Percentiles rank a stretch among this genome's conserved stretches.
Evolutionary conservation across 2,329 filamentous ascomycete species (phyloP).

Genomic region (Apiospora saccharicola): DNA sequence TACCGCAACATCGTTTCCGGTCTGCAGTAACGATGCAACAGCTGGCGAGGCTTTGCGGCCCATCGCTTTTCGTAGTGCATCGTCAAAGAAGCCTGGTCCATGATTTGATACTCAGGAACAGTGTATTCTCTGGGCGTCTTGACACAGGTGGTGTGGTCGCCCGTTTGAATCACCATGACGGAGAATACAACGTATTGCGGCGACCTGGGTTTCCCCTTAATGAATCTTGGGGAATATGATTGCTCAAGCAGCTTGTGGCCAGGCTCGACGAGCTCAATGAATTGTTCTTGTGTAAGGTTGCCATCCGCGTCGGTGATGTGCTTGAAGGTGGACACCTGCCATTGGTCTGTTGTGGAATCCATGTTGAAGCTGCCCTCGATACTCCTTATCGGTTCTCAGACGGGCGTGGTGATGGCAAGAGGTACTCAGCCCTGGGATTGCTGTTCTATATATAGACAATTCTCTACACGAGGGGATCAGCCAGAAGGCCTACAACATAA

Average conservation of each 20-base stretch:
- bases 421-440: too few relatives aligned
- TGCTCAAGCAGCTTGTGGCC: neutral
- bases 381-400: too few relatives aligned
- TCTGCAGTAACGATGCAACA: neutral
- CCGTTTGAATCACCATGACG: neutral
- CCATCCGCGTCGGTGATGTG: neutral
- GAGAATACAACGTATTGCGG: neutral
- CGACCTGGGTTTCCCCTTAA: neutral
- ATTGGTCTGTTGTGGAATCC: neutral
- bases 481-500: too few relatives aligned
- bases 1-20: neutral
- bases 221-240: neutral
- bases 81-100: neutral
- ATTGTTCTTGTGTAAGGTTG: neutral
- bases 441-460: too few relatives aligned
- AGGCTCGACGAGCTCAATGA: neutral
- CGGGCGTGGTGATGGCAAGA: too few relatives aligned
- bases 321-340: neutral
- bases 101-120: neutral
- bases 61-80: neutral
- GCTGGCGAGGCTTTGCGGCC: neutral
- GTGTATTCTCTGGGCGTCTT: neutral
- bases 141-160: too few relatives aligned
- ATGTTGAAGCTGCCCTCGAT: neutral
- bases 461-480: too few relatives aligned